Evolutionary conservation across 208 protist species (phyloP).

Genomic region (Trypanosoma avium): DNA sequence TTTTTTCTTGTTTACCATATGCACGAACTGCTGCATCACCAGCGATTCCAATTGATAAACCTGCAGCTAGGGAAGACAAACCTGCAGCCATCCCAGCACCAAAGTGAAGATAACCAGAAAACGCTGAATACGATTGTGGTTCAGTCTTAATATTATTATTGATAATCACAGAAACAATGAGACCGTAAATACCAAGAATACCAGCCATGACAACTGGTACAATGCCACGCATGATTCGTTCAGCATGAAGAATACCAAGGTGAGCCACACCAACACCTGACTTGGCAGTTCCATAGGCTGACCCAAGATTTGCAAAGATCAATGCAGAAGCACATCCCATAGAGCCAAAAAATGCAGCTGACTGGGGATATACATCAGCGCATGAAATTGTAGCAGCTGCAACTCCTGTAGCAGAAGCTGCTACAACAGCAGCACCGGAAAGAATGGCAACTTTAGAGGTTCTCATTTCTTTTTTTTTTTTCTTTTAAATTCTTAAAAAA

Average conservation of each 20-base stretch:
- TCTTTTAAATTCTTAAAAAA: background rate
- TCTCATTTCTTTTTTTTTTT: constrained; percentile 14
- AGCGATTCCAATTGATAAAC: constrained; percentile 99
- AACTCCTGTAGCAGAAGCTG: constrained; percentile 14
- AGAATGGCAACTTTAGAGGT: constrained; percentile 1
- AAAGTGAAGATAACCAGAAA: constrained; percentile 85
- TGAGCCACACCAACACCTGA: constrained; percentile 96
- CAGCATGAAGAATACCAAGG: constrained; percentile 96
- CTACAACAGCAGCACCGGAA: constrained; percentile 5
- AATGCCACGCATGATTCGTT: constrained; percentile 95
- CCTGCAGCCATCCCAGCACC: constrained; percentile 94
- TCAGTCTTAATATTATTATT: constrained; percentile 85
- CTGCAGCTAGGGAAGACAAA: constrained; percentile 95
- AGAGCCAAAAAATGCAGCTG: constrained; percentile 95
- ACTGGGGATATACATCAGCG: constrained; percentile 79
- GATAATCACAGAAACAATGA: constrained; percentile 99
- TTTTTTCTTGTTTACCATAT: constrained; percentile 94
- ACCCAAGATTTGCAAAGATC: constrained; percentile 95
- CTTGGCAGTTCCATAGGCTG: constrained; percentile 98
- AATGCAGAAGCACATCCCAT: constrained; percentile 94
- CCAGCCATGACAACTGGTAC: constrained; percentile 94
- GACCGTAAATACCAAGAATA: constrained; percentile 99
- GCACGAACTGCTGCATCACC: constrained; percentile 95
- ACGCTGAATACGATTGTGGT: constrained; percentile 64
- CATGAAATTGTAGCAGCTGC: constrained; percentile 56